Evolutionary conservation across 2,329 filamentous ascomycete species (phyloP).

Genomic region (Stagonosporopsis rhizophila): DNA sequence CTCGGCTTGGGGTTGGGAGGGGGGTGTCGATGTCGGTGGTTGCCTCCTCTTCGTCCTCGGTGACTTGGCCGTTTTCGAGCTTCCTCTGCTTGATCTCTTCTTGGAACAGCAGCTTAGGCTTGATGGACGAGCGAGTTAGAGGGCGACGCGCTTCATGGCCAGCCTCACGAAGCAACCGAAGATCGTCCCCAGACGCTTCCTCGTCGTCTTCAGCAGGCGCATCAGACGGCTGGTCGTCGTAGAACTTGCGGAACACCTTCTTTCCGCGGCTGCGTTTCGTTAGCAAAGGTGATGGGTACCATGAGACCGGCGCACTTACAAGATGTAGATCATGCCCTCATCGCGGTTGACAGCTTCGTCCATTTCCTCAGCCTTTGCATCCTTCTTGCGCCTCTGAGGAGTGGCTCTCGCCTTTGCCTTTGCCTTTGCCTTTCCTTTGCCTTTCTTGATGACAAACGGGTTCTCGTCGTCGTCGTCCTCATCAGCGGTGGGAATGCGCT

Average conservation of each 20-base stretch:
- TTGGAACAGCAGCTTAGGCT: slow-evolving; percentile 76
- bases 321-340: slow-evolving; percentile 77
- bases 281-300: neutral
- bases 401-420: slow-evolving; percentile 41
- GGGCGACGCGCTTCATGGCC: slow-evolving; percentile 54
- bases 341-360: slow-evolving; percentile 69
- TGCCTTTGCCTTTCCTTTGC: slow-evolving; percentile 50
- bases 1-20: slow-evolving; percentile 39
- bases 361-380: slow-evolving; percentile 65
- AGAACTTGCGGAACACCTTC: slow-evolving; percentile 76
- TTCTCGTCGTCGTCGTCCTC: slow-evolving; percentile 66
- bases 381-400: slow-evolving; percentile 60
- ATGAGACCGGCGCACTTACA: slow-evolving; percentile 66
- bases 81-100: slow-evolving; percentile 55
- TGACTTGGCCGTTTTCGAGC: slow-evolving; percentile 48
- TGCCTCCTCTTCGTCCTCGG: slow-evolving; percentile 67
- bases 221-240: slow-evolving; percentile 48
- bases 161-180: slow-evolving; percentile 45
- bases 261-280: slow-evolving; percentile 66
- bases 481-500: slow-evolving; percentile 73
- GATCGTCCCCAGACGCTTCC: slow-evolving; percentile 48
- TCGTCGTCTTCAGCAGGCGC: slow-evolving; percentile 43
- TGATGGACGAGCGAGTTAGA: slow-evolving; percentile 72
- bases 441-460: slow-evolving; percentile 69
- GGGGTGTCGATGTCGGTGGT: slow-evolving; percentile 60